Evolutionary conservation across 306 rosid genomes (phyloP).

Genomic region (Cucurbita argyrosperma): DNA sequence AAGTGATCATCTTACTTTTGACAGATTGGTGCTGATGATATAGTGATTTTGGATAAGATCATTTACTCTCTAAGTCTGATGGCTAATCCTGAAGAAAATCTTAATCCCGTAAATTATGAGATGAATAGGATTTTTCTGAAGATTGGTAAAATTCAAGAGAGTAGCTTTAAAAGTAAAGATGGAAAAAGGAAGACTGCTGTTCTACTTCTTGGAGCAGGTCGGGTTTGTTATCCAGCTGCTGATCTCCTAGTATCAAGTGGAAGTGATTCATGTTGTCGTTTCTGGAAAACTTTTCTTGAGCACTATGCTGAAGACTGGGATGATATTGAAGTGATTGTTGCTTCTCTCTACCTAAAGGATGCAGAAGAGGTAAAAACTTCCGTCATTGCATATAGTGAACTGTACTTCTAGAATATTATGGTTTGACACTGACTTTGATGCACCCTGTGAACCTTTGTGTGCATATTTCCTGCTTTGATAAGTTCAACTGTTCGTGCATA

Average conservation of each 20-base stretch:
- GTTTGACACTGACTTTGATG: neutral
- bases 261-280: constrained; percentile 23
- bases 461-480: constrained; percentile 11
- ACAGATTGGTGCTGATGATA: constrained; percentile 84
- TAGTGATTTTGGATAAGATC: constrained; percentile 47
- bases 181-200: constrained; percentile 42
- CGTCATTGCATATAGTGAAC: neutral
- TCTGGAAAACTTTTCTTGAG: constrained; percentile 34
- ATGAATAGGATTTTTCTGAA: constrained; percentile 37
- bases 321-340: constrained; percentile 69
- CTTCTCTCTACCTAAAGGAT: constrained; percentile 77
- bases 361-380: constrained; percentile 58
- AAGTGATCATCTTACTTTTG: constrained; percentile 12
- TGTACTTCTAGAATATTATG: neutral
- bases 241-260: constrained; percentile 60
- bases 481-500: constrained; percentile 17
- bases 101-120: constrained; percentile 21
- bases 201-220: constrained; percentile 89
- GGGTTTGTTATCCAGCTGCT: constrained; percentile 90
- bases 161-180: constrained; percentile 23
- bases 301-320: constrained; percentile 42
- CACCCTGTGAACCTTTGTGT: neutral
- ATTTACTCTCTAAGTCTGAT: constrained; percentile 65
- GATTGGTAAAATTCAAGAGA: constrained; percentile 52
- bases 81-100: constrained; percentile 40